Percentiles rank a stretch among this genome's conserved stretches.
Conservation (phyloP, 305 asterid genomes). For the Rubia peregrina region DNA sequence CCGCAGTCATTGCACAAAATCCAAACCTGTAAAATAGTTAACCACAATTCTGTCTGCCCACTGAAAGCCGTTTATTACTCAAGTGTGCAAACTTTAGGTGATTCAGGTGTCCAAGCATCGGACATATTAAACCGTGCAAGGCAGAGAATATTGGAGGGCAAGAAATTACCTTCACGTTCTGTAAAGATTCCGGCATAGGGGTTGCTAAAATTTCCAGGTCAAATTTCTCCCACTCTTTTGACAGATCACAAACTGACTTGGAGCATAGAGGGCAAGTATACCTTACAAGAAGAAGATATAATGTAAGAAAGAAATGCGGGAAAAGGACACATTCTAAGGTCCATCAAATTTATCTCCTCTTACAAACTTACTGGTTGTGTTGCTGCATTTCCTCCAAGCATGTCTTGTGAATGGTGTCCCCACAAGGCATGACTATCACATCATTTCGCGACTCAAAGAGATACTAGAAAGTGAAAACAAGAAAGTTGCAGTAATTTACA, state of each 20-base stretch:
- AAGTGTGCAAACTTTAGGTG: background rate
- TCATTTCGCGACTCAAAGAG: conserved; percentile 68
- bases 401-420: conserved; percentile 78
- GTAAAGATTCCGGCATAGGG: conserved; percentile 62
- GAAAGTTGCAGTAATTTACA: background rate
- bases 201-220: conserved; percentile 82
- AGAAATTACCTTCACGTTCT: conserved; percentile 39
- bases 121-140: background rate
- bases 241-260: conserved; percentile 83
- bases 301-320: background rate
- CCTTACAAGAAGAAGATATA: conserved; percentile 25
- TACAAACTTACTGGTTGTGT: conserved; percentile 49
- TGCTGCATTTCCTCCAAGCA: conserved; percentile 82
- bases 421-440: conserved; percentile 67
- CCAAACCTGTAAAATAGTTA: conserved; percentile 36
- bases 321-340: background rate
- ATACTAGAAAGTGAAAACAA: conserved; percentile 32
- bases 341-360: background rate
- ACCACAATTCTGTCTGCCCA: background rate
- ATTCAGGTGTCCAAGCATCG: background rate
- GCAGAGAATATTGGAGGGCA: background rate
- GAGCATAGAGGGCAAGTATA: conserved; percentile 83
- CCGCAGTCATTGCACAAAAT: conserved; percentile 79
- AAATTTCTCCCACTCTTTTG: conserved; percentile 80
- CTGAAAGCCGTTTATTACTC: background rate